phyloP scores from a whole-genome alignment of 371 early-diverging fungal species.

The Mucor piriformis region DNA sequence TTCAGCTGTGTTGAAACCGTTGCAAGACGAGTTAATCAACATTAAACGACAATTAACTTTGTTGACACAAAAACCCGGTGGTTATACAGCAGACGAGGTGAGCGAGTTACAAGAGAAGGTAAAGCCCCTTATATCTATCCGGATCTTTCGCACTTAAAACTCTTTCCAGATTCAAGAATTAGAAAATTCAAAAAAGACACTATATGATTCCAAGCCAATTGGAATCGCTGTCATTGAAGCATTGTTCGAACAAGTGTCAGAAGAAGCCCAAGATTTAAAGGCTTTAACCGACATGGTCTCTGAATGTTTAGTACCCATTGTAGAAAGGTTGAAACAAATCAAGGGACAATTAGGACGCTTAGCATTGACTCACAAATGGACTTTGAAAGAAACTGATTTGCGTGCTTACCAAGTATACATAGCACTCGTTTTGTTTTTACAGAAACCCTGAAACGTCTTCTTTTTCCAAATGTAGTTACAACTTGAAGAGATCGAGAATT shows the following conservation, averaged over 20 bases:
- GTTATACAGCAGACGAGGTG: conserved; percentile 52
- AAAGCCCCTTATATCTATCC: no score
- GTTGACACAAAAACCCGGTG: conserved; percentile 48
- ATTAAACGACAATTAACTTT: conserved; percentile 63
- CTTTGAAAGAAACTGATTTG: conserved; percentile 80
- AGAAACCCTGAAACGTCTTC: no score
- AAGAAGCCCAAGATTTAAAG: conserved; percentile 79
- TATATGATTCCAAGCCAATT: conserved; percentile 56
- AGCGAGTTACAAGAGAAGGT: conserved; percentile 64
- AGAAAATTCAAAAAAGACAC: conserved; percentile 66
- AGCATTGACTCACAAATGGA: conserved; percentile 81
- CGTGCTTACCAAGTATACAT: conserved; percentile 71
- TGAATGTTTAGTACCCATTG: conserved; percentile 68
- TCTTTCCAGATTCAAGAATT: conserved; percentile 60
- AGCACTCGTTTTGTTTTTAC: neutral
- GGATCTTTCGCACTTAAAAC: neutral
- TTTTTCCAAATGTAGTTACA: conserved; percentile 48
- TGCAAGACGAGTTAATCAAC: conserved; percentile 66
- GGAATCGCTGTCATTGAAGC: conserved; percentile 88
- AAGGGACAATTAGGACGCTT: conserved; percentile 75
- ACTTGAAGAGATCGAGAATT: conserved; percentile 71
- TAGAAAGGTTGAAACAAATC: conserved; percentile 75
- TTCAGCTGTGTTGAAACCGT: conserved; percentile 45
- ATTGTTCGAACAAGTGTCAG: conserved; percentile 80
- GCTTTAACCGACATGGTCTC: conserved; percentile 77